Evolutionary conservation across 106 monocot species (phyloP).

Genomic region (Allium sativum): DNA sequence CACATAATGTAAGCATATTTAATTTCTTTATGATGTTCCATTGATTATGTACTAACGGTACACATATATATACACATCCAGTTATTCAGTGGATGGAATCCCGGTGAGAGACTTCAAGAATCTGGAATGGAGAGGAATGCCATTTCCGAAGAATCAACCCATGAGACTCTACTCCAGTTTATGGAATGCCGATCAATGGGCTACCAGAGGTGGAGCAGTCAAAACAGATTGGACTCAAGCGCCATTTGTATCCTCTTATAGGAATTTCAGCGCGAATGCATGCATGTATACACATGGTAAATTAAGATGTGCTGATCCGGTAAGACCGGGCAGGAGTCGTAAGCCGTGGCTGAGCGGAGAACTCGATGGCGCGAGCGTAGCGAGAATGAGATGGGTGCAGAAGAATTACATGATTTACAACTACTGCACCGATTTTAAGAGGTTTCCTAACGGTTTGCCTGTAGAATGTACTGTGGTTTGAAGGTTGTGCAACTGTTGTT

Average conservation of each 20-base stretch:
- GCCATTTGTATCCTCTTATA: constrained; percentile 36
- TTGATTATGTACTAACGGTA: neutral
- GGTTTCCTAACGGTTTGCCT: constrained; percentile 19
- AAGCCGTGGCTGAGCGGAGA: constrained; percentile 12
- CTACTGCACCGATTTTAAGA: constrained; percentile 14
- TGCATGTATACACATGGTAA: constrained; percentile 22
- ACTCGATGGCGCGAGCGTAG: constrained; percentile 7
- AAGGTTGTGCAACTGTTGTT: neutral
- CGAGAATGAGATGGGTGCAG: constrained; percentile 16
- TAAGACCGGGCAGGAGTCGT: neutral
- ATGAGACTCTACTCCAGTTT: constrained; percentile 22
- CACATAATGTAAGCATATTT: neutral
- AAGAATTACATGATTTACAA: constrained; percentile 22
- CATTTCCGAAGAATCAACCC: constrained; percentile 8
- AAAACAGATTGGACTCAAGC: constrained; percentile 54
- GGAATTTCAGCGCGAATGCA: constrained; percentile 28
- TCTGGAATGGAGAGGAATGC: constrained; percentile 2
- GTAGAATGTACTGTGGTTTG: constrained; percentile 12
- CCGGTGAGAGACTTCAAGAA: constrained; percentile 15
- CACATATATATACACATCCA: neutral
- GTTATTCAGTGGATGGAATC: constrained; percentile 11
- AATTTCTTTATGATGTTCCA: neutral
- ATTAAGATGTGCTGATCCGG: constrained; percentile 12
- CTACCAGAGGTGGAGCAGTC: constrained; percentile 44
- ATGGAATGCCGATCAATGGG: constrained; percentile 31